phyloP scores from a whole-genome alignment of 345 rosid genomes.

The Aegle marmelos region DNA sequence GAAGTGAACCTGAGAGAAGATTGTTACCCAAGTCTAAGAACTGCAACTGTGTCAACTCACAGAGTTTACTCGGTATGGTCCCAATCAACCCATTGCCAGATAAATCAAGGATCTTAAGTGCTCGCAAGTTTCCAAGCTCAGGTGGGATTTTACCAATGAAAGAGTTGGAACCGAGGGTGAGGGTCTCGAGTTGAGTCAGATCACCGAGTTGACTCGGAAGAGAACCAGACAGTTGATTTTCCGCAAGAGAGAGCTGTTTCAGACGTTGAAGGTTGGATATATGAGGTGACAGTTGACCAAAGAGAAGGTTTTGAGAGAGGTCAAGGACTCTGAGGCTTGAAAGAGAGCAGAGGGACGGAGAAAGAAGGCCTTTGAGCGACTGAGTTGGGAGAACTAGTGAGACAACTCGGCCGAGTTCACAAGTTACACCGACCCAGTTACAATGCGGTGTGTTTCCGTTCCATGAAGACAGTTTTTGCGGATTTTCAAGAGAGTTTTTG shows the following conservation, averaged over 20 bases:
- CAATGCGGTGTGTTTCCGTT: neutral
- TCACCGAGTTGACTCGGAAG: conserved; percentile 39
- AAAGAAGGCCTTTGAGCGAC: conserved; percentile 44
- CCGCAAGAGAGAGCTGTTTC: neutral
- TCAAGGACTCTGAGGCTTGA: conserved; percentile 49
- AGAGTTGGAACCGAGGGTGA: conserved; percentile 46
- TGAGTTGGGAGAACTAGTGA: conserved; percentile 40
- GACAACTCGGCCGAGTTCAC: conserved; percentile 33
- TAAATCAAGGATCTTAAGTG: conserved; percentile 58
- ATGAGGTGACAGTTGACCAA: neutral
- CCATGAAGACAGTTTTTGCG: neutral
- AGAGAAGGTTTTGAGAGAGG: conserved; percentile 30
- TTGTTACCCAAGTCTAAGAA: neutral
- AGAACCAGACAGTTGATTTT: conserved; percentile 43
- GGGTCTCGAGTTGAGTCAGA: conserved; percentile 37
- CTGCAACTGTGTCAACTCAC: conserved; percentile 21
- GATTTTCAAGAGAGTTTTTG: neutral
- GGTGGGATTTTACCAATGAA: conserved; percentile 57
- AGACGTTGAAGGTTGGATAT: neutral
- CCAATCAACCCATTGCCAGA: conserved; percentile 60
- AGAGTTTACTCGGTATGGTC: conserved; percentile 42
- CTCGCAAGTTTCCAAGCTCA: conserved; percentile 40
- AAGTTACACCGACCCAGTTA: neutral
- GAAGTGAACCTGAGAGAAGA: conserved; percentile 58
- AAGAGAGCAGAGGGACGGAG: conserved; percentile 54